Conservation (phyloP, 805 yeast species). For the Citeromyces matritensis region DNA sequence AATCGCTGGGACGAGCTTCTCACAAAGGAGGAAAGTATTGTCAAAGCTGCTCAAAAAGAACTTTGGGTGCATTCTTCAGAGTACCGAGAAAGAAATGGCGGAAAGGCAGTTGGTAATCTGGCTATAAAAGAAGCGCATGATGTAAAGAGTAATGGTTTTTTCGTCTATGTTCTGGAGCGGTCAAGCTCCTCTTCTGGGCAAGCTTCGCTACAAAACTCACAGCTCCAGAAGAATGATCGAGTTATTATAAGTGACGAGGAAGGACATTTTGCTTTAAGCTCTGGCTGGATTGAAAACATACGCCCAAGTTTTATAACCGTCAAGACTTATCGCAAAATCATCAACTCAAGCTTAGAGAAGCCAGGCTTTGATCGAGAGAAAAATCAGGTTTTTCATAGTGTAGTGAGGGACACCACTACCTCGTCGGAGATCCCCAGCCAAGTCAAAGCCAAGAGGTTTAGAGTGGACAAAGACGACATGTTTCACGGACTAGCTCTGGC, state of each 20-base stretch:
- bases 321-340: constrained; percentile 36
- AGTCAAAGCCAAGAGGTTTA: constrained; percentile 17
- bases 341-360: constrained; percentile 18
- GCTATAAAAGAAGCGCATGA: constrained; percentile 18
- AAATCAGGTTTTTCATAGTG: constrained; percentile 39
- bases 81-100: constrained; percentile 46
- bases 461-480: constrained; percentile 74
- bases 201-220: constrained; percentile 20
- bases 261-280: constrained; percentile 64
- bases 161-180: constrained; percentile 34
- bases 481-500: constrained; percentile 65
- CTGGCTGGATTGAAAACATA: constrained; percentile 37
- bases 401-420: constrained; percentile 12
- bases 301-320: constrained; percentile 27
- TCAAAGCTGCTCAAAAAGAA: constrained; percentile 36
- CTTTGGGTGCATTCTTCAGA: constrained; percentile 50
- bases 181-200: constrained; percentile 3
- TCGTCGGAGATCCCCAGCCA: constrained; percentile 1
- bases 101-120: constrained; percentile 41
- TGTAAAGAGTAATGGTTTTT: constrained; percentile 11
- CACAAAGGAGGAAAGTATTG: constrained; percentile 56
- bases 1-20: constrained; percentile 61
- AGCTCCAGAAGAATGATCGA: constrained; percentile 41
- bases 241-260: constrained; percentile 65
- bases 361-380: constrained; percentile 23